Conservation (phyloP, 169 alveolate genomes). For the Theileria equi region DNA sequence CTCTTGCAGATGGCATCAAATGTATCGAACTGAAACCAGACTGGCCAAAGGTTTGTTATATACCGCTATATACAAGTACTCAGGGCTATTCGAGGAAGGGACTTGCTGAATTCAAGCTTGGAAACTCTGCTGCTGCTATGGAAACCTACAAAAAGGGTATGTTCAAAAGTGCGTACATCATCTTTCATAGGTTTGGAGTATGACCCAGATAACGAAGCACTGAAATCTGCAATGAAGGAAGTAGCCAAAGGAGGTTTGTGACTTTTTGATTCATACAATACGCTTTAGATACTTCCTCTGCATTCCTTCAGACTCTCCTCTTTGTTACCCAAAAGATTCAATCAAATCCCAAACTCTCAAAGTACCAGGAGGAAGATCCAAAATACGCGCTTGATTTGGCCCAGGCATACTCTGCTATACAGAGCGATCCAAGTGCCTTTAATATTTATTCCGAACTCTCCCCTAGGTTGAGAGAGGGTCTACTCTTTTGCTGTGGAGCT, state of each 20-base stretch:
- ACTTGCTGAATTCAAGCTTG: slow-evolving; percentile 80
- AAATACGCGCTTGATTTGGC: slow-evolving; percentile 28
- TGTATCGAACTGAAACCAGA: slow-evolving; percentile 89
- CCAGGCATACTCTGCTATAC: slow-evolving; percentile 13
- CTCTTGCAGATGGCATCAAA: slow-evolving; percentile 88
- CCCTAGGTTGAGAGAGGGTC: slow-evolving; percentile 53
- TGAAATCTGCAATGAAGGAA: slow-evolving; percentile 80
- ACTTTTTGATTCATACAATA: not conserved
- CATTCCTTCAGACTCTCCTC: slow-evolving; percentile 29
- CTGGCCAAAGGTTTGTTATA: slow-evolving; percentile 83
- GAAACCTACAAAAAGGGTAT: slow-evolving; percentile 74
- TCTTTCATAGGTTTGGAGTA: slow-evolving; percentile 74
- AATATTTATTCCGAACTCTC: slow-evolving; percentile 24
- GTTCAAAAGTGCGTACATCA: not conserved
- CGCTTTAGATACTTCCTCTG: slow-evolving; percentile 9
- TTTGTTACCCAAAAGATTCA: slow-evolving; percentile 32
- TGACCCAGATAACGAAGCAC: slow-evolving; percentile 85
- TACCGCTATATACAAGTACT: not conserved
- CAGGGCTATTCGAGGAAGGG: slow-evolving; percentile 91
- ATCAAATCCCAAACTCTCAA: slow-evolving; percentile 43
- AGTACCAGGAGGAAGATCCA: slow-evolving; percentile 60
- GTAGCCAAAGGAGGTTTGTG: slow-evolving; percentile 61
- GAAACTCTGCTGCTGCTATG: slow-evolving; percentile 82
- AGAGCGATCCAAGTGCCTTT: slow-evolving; percentile 41
- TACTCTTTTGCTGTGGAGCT: slow-evolving; percentile 51